Conservation (phyloP, 139 green algal species). For the Coelastrella sp. region DNA sequence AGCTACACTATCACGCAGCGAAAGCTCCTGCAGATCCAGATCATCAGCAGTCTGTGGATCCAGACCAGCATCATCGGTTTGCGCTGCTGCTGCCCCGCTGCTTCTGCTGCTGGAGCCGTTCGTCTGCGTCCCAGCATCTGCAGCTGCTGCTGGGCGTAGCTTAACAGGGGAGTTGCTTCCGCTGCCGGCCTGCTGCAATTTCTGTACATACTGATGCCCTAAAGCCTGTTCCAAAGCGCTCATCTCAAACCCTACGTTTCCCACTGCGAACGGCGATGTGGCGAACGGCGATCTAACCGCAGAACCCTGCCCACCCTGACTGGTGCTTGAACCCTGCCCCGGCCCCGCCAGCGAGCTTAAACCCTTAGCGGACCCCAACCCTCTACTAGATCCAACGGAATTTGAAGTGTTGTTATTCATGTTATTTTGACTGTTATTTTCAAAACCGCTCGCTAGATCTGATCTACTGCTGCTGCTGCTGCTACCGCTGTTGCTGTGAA, state of each 20-base stretch:
- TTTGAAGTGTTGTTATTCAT: not conserved
- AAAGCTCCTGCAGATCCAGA: not conserved
- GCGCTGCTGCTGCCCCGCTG: not conserved
- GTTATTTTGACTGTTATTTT: not conserved
- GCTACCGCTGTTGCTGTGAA: not conserved
- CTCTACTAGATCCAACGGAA: not conserved
- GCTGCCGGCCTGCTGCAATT: not conserved
- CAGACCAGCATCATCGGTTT: not conserved
- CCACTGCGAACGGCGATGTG: not conserved
- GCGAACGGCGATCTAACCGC: not conserved
- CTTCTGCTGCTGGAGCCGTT: not conserved
- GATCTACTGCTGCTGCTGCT: not conserved
- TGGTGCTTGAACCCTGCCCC: not conserved
- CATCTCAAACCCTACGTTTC: not conserved
- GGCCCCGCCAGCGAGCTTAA: not conserved
- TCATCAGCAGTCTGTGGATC: constrained; percentile 5
- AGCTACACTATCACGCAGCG: constrained; percentile 17
- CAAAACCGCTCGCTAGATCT: not conserved
- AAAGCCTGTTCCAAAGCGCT: not conserved
- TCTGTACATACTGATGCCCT: not conserved
- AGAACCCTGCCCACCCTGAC: not conserved
- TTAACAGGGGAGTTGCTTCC: not conserved
- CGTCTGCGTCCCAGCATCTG: not conserved
- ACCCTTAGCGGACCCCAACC: not conserved
- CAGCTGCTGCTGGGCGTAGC: constrained; percentile 14